A percentile compares a stretch with the other conserved stretches of the same genome.
Evolutionary conservation across 768 basidiomycete species (phyloP).

Genomic region (Tricholoma flavovirens): DNA sequence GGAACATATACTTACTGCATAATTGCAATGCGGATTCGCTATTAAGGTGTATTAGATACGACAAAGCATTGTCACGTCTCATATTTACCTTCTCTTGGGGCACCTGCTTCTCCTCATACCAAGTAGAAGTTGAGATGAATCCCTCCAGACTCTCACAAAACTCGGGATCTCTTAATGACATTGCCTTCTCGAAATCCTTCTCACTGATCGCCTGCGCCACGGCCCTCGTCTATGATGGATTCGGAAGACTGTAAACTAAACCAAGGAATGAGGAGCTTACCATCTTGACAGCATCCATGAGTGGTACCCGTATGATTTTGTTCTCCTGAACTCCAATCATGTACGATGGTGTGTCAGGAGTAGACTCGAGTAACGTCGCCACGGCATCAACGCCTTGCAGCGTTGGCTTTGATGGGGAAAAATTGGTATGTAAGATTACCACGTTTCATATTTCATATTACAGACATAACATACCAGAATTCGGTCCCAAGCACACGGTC

Average conservation of each 20-base stretch:
- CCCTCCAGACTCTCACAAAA: constrained; percentile 83
- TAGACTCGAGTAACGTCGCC: constrained; percentile 77
- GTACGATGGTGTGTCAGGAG: constrained; percentile 87
- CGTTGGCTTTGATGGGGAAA: constrained; percentile 62
- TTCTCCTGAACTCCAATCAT: constrained; percentile 97
- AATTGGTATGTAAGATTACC: not conserved
- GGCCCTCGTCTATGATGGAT: constrained; percentile 61
- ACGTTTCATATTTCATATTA: too few relatives aligned
- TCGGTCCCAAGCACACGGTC: constrained; percentile 89
- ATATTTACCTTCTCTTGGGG: constrained; percentile 42
- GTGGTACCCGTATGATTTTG: constrained; percentile 86
- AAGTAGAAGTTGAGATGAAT: constrained; percentile 68
- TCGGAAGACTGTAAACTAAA: not conserved
- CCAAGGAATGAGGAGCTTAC: constrained; percentile 30
- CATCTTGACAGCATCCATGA: constrained; percentile 91
- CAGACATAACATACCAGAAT: constrained; percentile 59
- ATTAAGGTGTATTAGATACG: constrained; percentile 10
- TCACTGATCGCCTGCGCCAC: constrained; percentile 77
- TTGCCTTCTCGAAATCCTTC: constrained; percentile 82
- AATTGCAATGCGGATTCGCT: constrained; percentile 77
- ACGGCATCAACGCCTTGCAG: constrained; percentile 96
- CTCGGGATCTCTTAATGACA: constrained; percentile 87
- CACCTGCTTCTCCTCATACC: constrained; percentile 49
- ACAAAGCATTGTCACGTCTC: not conserved
- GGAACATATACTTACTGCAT: constrained; percentile 66